Evolutionary conservation across 2,329 filamentous ascomycete species (phyloP), one percentile per base, ranked within the genome.

Genomic region (Fusarium gaditjirri): DNA sequence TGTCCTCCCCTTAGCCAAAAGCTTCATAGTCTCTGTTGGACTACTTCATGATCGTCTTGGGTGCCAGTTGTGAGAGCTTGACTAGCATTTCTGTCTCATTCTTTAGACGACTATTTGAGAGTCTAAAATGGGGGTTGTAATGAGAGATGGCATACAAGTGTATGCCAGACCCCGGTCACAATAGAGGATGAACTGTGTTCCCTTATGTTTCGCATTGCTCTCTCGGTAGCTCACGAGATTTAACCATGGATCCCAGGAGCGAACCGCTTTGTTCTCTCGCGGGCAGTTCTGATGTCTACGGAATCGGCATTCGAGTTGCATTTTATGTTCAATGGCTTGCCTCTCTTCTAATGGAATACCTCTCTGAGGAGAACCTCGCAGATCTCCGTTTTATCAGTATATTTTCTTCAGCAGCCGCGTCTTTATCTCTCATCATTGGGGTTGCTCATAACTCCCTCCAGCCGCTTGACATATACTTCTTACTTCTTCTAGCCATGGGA

Each of bases 251-350:
- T 49, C 14, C 23, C 9, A 23, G 58, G 46, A 58, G 29, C 12
- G 52, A 58, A 25, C 39, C 29, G 41, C 70, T 75, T 27, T 82
- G 80, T 64, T 66, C 73, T 21, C 59, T 70, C 42, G 56, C 70
- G 33, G 76, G 79, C 21, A 71, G 76, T 25, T 74, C 80, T 41
- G 78, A 78, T 29, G 71, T 81, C 52, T 82, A 82, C 47, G 81
- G 81, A 11, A 59, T 82, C 23, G 81, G 80, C 44, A 79, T 83
- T 56, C 78, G 81, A 8, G 72, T 76, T 27, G 76, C 77, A 14
- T 80, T 82, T 59, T 82, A 82, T 61, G 56, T 78, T 27, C 80
- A 82, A 65, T 83, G 81, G 81, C 75, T 81, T 42, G 78, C 77
- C 13, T 74, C 77, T 29, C 67, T 80, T 19, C n/a, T 79, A 2